Base-by-base conservation (phyloP, 2,329 filamentous ascomycete genomes). In the Alternaria sp. region DNA sequence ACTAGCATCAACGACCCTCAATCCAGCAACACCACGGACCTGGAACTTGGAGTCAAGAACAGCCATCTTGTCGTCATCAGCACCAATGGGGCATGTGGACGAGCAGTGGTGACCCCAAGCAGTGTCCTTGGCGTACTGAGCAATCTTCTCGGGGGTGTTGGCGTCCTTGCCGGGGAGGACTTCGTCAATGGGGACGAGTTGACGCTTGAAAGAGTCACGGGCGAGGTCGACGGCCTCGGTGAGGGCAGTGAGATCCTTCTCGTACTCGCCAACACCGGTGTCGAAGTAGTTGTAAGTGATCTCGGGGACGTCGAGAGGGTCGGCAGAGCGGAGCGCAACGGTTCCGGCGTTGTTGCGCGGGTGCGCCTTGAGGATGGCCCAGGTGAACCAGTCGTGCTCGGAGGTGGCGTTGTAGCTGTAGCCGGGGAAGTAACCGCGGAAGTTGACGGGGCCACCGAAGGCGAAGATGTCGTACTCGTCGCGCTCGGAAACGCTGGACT, bases 251-350 rank as follows among this genome's bases (percentile, higher is more conserved):
- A 86, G 83, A 30, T 82, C 77, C 67, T 91, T 90, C 44, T 86
- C 79, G 84, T 3, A 89, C 69, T 90, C 88, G 0, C 86, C 85
- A 72, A 88, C 88, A 19, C 86, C 86, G 0, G 81, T 77, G 59
- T 79, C 76, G 65, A 80, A 80, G 73, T 77, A 79, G 74, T 79
- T 79, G 74, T 77, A 80, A 10, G 69, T 69, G 69, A 93, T 90
- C 8, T 85, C 76, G 0, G 91, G 90, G 4, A 83, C 81, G 57
- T 91, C 89, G 1, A 87, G 85, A 0, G 90, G 90, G 72, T 92
- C 86, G 0, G 85, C 79, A 0, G 87, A 89, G 15, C 81, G 82
- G 6, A 93, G 85, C 4, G 78, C 84, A 5, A 93, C 89, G 1
- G 84, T 86, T 9, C 91, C 91, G 6, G 77, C 83, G 76, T 77